A percentile compares a stretch with the other conserved stretches of the same genome.
Conservation (phyloP, 106 monocot species). For the Apostasia ramifera region DNA sequence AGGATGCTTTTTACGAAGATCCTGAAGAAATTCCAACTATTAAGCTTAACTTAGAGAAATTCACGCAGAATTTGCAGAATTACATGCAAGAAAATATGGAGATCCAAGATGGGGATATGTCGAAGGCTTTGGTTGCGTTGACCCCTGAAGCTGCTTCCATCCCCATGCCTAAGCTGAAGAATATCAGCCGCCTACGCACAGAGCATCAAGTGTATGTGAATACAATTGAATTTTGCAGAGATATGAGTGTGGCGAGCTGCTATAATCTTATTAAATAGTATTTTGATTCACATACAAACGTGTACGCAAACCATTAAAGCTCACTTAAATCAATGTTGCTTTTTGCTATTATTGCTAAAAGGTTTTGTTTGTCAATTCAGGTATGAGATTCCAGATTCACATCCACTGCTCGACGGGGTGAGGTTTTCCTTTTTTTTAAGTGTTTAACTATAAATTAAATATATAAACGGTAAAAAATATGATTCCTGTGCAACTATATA, state of each 20-base stretch:
- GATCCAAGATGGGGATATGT: conserved; percentile 37
- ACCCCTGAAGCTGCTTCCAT: conserved; percentile 33
- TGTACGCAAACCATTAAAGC: too few relatives aligned
- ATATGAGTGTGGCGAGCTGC: not conserved
- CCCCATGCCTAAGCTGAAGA: conserved; percentile 57
- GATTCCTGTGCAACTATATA: too few relatives aligned
- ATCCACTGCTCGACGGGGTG: conserved; percentile 50
- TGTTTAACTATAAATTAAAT: too few relatives aligned
- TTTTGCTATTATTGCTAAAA: not conserved
- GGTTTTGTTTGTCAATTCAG: conserved; percentile 15
- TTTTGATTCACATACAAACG: not conserved
- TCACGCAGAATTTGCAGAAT: conserved; percentile 51
- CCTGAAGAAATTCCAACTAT: conserved; percentile 67
- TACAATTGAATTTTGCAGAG: not conserved
- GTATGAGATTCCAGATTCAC: conserved; percentile 64
- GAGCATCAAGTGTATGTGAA: conserved; percentile 65
- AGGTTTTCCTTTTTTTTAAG: conserved; percentile 9
- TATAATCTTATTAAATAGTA: not conserved
- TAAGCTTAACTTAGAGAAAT: conserved; percentile 47
- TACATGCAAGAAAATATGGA: conserved; percentile 40
- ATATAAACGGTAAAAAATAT: too few relatives aligned
- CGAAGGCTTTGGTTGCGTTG: conserved; percentile 52
- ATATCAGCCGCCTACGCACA: conserved; percentile 46
- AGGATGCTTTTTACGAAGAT: conserved; percentile 60
- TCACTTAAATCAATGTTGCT: too few relatives aligned